Evolutionary conservation across 495 filamentous ascomycete genomes (phyloP).

Genomic region (Penicillium tannophilum): DNA sequence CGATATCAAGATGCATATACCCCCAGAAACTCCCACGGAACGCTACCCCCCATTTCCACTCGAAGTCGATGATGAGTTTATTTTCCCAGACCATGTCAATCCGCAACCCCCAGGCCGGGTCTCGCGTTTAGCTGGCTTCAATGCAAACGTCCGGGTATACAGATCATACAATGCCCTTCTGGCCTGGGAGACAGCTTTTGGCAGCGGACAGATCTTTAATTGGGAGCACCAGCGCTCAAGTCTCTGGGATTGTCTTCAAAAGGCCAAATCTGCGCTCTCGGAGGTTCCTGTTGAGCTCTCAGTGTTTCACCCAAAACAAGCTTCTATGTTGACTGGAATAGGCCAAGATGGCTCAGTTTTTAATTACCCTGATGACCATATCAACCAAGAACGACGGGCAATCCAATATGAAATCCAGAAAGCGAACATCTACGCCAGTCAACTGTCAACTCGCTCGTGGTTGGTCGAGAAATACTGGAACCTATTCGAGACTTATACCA

Average conservation of each 20-base stretch:
- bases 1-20: conserved; percentile 63
- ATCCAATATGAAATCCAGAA: conserved; percentile 85
- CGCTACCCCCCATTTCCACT: conserved; percentile 79
- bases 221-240: conserved; percentile 71
- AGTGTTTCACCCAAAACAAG: conserved; percentile 39
- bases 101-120: conserved; percentile 63
- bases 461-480: conserved; percentile 81
- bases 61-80: conserved; percentile 78
- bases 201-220: conserved; percentile 66
- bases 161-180: conserved; percentile 67
- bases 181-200: conserved; percentile 73
- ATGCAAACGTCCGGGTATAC: conserved; percentile 71
- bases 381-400: conserved; percentile 37
- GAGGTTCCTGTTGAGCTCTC: conserved; percentile 62
- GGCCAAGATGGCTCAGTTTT: conserved; percentile 27
- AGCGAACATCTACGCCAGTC: conserved; percentile 75
- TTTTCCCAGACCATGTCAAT: conserved; percentile 62
- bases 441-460: conserved; percentile 73
- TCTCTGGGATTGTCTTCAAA: conserved; percentile 60
- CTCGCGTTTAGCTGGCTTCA: conserved; percentile 73
- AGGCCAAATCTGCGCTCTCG: conserved; percentile 61
- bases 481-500: conserved; percentile 57
- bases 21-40: conserved; percentile 69
- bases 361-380: conserved; percentile 29
- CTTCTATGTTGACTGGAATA: conserved; percentile 13